phyloP scores from a whole-genome alignment of 1,284 basidiomycete genomes.

The Ceratobasidium sp. region DNA sequence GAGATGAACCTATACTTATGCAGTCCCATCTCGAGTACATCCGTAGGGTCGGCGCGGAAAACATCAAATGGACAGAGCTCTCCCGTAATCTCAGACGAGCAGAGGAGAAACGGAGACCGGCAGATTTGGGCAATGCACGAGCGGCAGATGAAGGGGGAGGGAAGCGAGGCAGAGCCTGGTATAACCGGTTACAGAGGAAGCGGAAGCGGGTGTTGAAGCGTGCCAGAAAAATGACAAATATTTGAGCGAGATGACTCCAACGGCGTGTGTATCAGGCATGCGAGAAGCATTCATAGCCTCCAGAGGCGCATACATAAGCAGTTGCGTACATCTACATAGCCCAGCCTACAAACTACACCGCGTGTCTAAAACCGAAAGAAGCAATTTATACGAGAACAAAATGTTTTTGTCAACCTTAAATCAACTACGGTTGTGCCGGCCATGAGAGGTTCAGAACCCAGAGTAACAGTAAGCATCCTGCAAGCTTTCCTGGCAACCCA shows the following conservation, averaged over 20 bases:
- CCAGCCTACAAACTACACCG: conserved; percentile 15
- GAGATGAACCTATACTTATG: conserved; percentile 5
- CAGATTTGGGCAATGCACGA: background rate
- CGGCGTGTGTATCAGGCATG: background rate
- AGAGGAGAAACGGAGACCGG: background rate
- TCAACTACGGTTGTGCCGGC: conserved; percentile 26
- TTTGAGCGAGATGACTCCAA: background rate
- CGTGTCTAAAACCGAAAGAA: conserved; percentile 14
- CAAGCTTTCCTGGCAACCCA: conserved; percentile 39
- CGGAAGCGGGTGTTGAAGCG: conserved; percentile 6
- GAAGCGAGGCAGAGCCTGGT: background rate
- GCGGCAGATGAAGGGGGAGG: background rate
- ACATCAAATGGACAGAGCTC: conserved; percentile 17
- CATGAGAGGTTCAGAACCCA: conserved; percentile 44
- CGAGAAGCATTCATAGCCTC: conserved; percentile 12
- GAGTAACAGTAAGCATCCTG: conserved; percentile 36
- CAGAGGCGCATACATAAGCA: conserved; percentile 33
- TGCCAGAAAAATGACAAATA: conserved; percentile 10
- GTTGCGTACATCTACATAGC: conserved; percentile 33
- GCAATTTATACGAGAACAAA: background rate
- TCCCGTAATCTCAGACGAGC: conserved; percentile 13
- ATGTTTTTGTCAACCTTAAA: background rate
- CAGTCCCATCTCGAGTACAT: conserved; percentile 38
- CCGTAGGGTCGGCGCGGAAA: conserved; percentile 12
- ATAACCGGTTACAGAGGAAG: background rate